Base-by-base conservation (phyloP, 1,139 yeast species). In the Yamadazyma kanchanaburiensis region DNA sequence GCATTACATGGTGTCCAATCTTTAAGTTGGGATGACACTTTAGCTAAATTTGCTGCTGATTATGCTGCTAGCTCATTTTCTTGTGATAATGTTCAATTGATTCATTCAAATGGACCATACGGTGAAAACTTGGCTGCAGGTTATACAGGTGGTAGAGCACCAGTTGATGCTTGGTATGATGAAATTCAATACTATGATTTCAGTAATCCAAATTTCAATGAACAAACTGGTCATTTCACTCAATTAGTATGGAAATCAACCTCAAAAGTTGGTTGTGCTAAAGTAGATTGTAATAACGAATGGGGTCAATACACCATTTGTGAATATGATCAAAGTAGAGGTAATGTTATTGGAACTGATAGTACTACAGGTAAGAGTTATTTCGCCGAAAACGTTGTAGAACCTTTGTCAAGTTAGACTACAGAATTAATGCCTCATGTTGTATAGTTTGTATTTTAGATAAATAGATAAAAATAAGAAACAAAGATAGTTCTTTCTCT, bases 171-270 rank as follows among this genome's bases (percentile, higher is more conserved):
- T 21, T 80, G 87, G 87, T 79, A 80, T 54, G 55, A 63, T 39
- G 87, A 80, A 58, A 77, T 76, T 43, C 35, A 46, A n/a, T 39
- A 53, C 35, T 80, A 78, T 57, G 56, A 70, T 53, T 76, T 47
- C 58, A 34, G 39, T 27, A 52, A 60, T 33, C 77, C 79, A 22
- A 71, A 71, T 8, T 56, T 56, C 49, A 49, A 60, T 33, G 64
- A 59, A 33, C 55, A 58, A 11, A 63, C 73, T 15, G 83, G 84
- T 26, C 88, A 80, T 52, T 80, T 80, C 58, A 79, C 87, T 10
- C 87, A 80, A 54, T 49, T 80, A 27, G 70, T 80, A n/a, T 80
- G 88, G 88, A 70, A 70, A 40, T 43, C 64, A 6, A 58, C 80
- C 24, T 54, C 73, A 17, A 54, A 68, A 39, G 54, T 80, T 23